phyloP scores from a whole-genome alignment of 2,329 filamentous ascomycete genomes.

The Cyanodermella asteris region DNA sequence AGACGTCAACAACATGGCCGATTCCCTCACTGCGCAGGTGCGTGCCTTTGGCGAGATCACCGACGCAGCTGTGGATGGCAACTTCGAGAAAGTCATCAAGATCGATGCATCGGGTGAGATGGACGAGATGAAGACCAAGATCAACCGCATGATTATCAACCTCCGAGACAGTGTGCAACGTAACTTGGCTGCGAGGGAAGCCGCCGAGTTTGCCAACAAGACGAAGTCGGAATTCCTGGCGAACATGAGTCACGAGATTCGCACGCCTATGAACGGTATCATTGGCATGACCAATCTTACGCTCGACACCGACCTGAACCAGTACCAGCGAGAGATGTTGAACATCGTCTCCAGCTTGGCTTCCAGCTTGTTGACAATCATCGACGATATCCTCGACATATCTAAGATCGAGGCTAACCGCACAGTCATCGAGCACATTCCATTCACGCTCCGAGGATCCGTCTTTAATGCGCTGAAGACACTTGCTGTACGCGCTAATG shows the following conservation, averaged over 20 bases:
- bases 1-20: slow-evolving; percentile 83
- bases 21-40: slow-evolving; percentile 81
- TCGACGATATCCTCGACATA: slow-evolving; percentile 56
- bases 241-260: slow-evolving; percentile 97
- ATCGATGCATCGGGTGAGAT: slow-evolving; percentile 96
- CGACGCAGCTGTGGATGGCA: slow-evolving; percentile 88
- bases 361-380: slow-evolving; percentile 89
- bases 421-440: slow-evolving; percentile 97
- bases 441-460: slow-evolving; percentile 79
- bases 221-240: slow-evolving; percentile 97
- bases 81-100: slow-evolving; percentile 91
- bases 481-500: slow-evolving; percentile 88
- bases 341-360: slow-evolving; percentile 95
- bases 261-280: slow-evolving; percentile 94
- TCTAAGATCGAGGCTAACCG: slow-evolving; percentile 76
- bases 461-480: slow-evolving; percentile 97
- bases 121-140: slow-evolving; percentile 97
- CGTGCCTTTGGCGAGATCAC: slow-evolving; percentile 95
- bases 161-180: slow-evolving; percentile 87
- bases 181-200: slow-evolving; percentile 87
- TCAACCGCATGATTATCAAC: slow-evolving; percentile 98
- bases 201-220: slow-evolving; percentile 88
- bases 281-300: slow-evolving; percentile 97
- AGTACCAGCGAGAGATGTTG: slow-evolving; percentile 92
- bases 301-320: slow-evolving; percentile 79